Base-by-base conservation (phyloP, 2,329 filamentous ascomycete genomes). In the Cladophialophora yegresii region DNA sequence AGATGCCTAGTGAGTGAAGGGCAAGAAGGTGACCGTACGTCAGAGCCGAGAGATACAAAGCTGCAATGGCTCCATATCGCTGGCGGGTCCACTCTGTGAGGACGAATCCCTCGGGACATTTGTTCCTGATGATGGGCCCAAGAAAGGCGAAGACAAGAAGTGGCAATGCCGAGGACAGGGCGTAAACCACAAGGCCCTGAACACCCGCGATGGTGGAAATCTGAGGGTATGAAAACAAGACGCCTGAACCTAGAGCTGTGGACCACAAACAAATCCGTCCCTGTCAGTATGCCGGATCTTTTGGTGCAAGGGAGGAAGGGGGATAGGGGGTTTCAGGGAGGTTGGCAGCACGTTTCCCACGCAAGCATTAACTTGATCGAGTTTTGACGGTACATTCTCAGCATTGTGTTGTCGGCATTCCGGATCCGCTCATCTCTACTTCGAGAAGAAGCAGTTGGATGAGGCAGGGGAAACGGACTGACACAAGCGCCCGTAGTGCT, bases 281-380 rank as follows among this genome's bases (percentile, higher is more conserved):
- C 73, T 75, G 77, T 85, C 77, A 68, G 66, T 65, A 65, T 47
- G 61, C 54, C 55, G 47, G 32, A 58, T 54, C 61, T 32, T 58
- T 23, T 12, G 30, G 45, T 43, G 47, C 59, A 40, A 47, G 45
- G 40, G 57, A 22, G 62, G 67, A 67, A 16, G 61, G 68, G 67
- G 71, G 70, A 67, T 53, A 69, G 58, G 58, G 63, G 76, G 77
- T 76, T 80, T 55, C 54, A 78, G 81, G 73, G 76, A 86, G 91
- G 90, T 45, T 90, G 90, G 90, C 90, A 93, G 89, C 90, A 93
- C 91, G 84, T 93, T 93, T 90, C 91, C 88, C 91, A 93, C 91
- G 91, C 91, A 95, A 95, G 91, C 89, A 92, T 93, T 95, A 93
- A 91, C 91, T 95, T 95, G 91, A 91, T 95, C 91, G 90, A 93